phyloP scores from a whole-genome alignment of 495 filamentous ascomycete species.

The Copromyces sp. region DNA sequence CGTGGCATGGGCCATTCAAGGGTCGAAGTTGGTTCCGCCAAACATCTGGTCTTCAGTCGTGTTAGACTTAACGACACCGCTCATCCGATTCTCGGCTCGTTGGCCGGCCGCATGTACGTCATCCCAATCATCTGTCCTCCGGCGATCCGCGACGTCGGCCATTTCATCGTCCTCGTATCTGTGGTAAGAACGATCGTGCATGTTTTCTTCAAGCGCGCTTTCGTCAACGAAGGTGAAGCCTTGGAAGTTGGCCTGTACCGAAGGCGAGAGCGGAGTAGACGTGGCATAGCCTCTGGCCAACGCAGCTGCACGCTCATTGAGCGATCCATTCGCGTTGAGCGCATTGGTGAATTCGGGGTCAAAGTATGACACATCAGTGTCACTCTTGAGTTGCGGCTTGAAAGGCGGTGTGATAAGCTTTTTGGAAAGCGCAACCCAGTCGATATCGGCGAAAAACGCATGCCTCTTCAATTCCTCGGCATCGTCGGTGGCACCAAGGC shows the following conservation, averaged over 20 bases:
- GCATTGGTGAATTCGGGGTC: conserved; percentile 98
- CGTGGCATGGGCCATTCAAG: conserved; percentile 11
- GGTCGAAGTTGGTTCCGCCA: conserved; percentile 63
- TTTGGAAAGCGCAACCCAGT: conserved; percentile 77
- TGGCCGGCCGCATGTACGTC: conserved; percentile 33
- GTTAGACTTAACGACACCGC: conserved; percentile 56
- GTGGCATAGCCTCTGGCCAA: conserved; percentile 66
- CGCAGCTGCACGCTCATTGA: conserved; percentile 82
- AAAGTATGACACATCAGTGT: conserved; percentile 94
- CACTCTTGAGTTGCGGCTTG: conserved; percentile 91
- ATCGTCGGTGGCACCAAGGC: conserved; percentile 81
- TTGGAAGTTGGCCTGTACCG: conserved; percentile 95
- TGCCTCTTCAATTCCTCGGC: conserved; percentile 92
- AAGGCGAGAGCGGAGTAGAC: conserved; percentile 83
- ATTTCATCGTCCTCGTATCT: conserved; percentile 64
- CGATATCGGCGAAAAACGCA: conserved; percentile 86
- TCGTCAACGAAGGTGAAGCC: conserved; percentile 98
- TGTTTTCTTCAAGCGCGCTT: conserved; percentile 87
- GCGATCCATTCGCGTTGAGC: conserved; percentile 65
- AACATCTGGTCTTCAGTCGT: conserved; percentile 62
- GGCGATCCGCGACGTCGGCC: conserved; percentile 35
- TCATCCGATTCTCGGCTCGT: conserved; percentile 53
- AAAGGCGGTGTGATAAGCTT: conserved; percentile 96
- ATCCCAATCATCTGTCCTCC: conserved; percentile 41
- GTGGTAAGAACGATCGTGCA: conserved; percentile 47